Evolutionary conservation across 2,329 filamentous ascomycete species (phyloP).

Genomic region (Didymella segeticola): DNA sequence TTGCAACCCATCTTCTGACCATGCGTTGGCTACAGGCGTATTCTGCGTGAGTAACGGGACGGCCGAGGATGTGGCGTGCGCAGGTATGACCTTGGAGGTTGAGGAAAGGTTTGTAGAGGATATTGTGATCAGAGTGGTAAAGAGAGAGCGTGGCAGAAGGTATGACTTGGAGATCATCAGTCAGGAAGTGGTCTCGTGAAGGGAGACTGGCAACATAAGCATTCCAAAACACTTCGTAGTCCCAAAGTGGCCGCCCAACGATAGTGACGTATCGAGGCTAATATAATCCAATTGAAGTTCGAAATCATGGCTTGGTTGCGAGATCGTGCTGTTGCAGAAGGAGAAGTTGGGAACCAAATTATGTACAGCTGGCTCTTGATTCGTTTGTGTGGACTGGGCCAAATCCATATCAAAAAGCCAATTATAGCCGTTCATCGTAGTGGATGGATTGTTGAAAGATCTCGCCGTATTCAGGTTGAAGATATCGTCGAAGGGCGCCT

Average conservation of each 20-base stretch:
- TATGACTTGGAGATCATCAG: slow-evolving; percentile 56
- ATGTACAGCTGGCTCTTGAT: slow-evolving; percentile 11
- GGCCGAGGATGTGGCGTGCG: slow-evolving; percentile 64
- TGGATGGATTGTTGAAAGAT: slow-evolving; percentile 71
- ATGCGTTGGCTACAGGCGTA: slow-evolving; percentile 58
- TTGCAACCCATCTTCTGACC: slow-evolving; percentile 59
- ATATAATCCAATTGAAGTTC: slow-evolving; percentile 37
- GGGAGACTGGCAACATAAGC: slow-evolving; percentile 35
- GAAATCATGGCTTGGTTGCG: slow-evolving; percentile 30
- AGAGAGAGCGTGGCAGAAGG: slow-evolving; percentile 61
- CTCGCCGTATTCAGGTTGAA: slow-evolving; percentile 68
- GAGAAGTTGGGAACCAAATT: slow-evolving; percentile 32
- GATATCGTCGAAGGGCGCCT: slow-evolving; percentile 59
- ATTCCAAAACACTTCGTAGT: slow-evolving; percentile 62
- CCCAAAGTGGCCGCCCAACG: slow-evolving; percentile 42
- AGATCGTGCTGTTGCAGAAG: slow-evolving; percentile 23
- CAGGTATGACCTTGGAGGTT: slow-evolving; percentile 69
- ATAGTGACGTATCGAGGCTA: slow-evolving; percentile 27
- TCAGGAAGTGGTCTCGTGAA: slow-evolving; percentile 41
- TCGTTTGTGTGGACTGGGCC: slow-evolving; percentile 24
- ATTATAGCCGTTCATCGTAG: slow-evolving; percentile 67
- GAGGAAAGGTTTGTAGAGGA: slow-evolving; percentile 65
- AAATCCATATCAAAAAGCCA: slow-evolving; percentile 65
- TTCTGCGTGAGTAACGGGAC: slow-evolving; percentile 59
- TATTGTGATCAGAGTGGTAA: slow-evolving; percentile 65